These are phyloP conservation scores for Singerocomus rubriflavus DNA, from an alignment of 1,284 basidiomycete genomes.

Conservation along the genomic window DNA sequence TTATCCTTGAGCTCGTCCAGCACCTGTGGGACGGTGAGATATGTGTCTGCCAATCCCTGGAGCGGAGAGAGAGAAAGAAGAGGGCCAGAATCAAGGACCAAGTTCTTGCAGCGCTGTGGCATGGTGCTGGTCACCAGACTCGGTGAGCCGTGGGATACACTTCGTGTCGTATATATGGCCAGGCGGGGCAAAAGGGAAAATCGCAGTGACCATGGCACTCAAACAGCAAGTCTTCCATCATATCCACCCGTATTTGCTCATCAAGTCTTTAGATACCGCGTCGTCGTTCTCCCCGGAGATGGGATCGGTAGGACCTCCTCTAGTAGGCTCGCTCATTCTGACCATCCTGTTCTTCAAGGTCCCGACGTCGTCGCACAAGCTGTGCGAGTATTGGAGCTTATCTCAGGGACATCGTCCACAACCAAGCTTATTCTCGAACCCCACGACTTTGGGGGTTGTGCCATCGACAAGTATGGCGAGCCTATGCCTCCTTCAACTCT, in stretches of 20 bases:
- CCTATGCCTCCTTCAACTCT: constrained; percentile 87
- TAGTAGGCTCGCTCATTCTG: background rate
- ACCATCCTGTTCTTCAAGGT: constrained; percentile 48
- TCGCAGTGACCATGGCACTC: constrained; percentile 34
- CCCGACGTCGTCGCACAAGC: constrained; percentile 95
- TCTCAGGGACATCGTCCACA: constrained; percentile 61
- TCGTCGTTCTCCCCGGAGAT: constrained; percentile 91
- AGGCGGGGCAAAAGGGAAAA: too few species aligned
- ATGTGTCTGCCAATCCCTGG: constrained; percentile 78
- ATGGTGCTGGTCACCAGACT: constrained; percentile 14
- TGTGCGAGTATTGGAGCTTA: constrained; percentile 75
- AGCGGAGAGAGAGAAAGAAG: constrained; percentile 84
- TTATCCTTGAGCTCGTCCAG: constrained; percentile 86
- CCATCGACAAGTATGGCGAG: constrained; percentile 85
- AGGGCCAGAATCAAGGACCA: constrained; percentile 92
- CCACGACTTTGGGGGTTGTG: constrained; percentile 89
- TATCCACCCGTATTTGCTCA: constrained; percentile 6
- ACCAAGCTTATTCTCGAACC: constrained; percentile 74
- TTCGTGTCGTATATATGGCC: too few species aligned
- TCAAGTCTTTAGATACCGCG: constrained; percentile 61
- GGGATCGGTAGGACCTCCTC: constrained; percentile 75
- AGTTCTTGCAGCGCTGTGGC: constrained; percentile 60
- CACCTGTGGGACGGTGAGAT: constrained; percentile 86
- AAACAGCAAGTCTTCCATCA: constrained; percentile 37
- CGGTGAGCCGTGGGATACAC: too few species aligned